Evolutionary conservation across 768 basidiomycete genomes (phyloP), one percentile per base, ranked within the genome.

Genomic region (Mycena epipterygia): DNA sequence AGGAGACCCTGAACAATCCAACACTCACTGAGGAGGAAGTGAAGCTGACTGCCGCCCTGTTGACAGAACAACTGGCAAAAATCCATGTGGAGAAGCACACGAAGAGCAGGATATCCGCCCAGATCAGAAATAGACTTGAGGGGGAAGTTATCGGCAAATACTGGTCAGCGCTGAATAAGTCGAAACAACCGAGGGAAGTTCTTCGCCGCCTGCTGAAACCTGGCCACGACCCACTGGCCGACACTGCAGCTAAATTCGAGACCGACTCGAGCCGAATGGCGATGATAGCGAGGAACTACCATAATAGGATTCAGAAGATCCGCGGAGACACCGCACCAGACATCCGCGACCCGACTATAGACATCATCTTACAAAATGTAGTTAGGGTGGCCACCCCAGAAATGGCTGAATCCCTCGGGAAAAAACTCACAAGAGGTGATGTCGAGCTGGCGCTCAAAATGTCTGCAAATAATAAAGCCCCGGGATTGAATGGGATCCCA

Each of bases 401-500:
- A 9, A 49, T 53, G 30, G 33, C 17, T 21, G n/a, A 41, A 4
- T 4, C 56, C 17, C 67, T 73, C 21, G 3, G 14, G 3, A 49
- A 23, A 0, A 6, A 44, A 0, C 41, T 76, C 0, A 55, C 49
- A 0, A 19, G 69, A 19, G 16, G 67, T 1, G 59, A 75, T 9
- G 32, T 76, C 1, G 19, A 33, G 7, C 17, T 21, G 5, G 65
- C 58, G 1, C 65, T 71, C 17, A 61, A 21, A 17, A 9, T 53
- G 5, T 60, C 66, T 8, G 51, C 65, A 39, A 63, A 64, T 6
- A 61, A 73, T 0, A 75, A 55, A 1, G 62, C 77, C 0, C 33
- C 74, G 0, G 71, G 77, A 0, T 16, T 73, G 2, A 64, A 78
- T 32, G 67, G 77, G 0, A 41, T 78, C 0, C 67, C 76, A 17